phyloP scores from a whole-genome alignment of 306 rosid species.

The Acacia acuminata region DNA sequence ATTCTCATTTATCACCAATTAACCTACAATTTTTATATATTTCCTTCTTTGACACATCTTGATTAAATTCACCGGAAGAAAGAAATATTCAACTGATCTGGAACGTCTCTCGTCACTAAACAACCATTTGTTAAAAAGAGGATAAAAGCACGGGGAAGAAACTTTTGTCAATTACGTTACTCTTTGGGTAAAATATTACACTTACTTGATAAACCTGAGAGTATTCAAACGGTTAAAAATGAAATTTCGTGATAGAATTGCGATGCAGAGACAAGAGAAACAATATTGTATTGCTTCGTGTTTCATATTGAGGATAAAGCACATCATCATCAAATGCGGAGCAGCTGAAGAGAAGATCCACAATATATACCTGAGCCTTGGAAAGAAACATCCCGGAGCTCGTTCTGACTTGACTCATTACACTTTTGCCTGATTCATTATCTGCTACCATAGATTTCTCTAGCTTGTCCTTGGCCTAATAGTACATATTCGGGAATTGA shows the following conservation, averaged over 20 bases:
- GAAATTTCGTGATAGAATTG: background rate
- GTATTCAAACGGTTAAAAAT: conserved; percentile 12
- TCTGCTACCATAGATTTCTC: conserved; percentile 92
- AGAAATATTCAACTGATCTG: background rate
- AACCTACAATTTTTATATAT: background rate
- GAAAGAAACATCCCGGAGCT: conserved; percentile 93
- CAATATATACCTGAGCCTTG: conserved; percentile 65
- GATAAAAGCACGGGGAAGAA: background rate
- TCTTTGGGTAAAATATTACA: background rate
- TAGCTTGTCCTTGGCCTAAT: conserved; percentile 81
- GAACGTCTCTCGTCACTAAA: conserved; percentile 6
- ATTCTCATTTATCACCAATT: background rate
- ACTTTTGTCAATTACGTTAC: background rate
- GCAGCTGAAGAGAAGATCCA: background rate
- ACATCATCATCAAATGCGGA: background rate
- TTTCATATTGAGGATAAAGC: background rate
- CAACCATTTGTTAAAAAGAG: background rate
- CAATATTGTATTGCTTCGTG: background rate
- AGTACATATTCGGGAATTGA: conserved; percentile 31
- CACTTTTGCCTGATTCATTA: conserved; percentile 78
- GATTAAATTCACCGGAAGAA: conserved; percentile 1
- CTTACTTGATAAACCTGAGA: background rate
- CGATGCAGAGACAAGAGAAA: background rate
- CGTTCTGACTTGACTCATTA: conserved; percentile 80
- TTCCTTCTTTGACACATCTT: background rate